Conservation (phyloP, 2,329 filamentous ascomycete species). For the Huntiella abstrusa region DNA sequence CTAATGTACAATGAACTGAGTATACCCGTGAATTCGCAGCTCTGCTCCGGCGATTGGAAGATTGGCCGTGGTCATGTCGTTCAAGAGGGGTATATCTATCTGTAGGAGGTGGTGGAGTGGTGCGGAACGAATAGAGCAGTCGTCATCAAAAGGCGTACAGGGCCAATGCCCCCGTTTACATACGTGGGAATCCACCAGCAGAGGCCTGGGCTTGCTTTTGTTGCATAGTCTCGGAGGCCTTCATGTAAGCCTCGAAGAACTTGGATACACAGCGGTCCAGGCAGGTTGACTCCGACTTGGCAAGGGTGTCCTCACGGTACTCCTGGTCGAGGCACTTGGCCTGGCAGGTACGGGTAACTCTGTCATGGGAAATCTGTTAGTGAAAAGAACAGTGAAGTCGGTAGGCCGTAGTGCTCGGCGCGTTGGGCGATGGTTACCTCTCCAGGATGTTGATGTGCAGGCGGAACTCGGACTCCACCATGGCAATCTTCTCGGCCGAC, state of each 20-base stretch:
- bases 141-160: too few relatives aligned
- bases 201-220: slow-evolving; percentile 50
- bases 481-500: slow-evolving; percentile 91
- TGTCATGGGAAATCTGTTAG: slow-evolving; percentile 18
- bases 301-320: slow-evolving; percentile 90
- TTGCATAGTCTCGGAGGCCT: slow-evolving; percentile 94
- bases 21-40: not conserved
- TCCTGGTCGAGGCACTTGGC: slow-evolving; percentile 83
- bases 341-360: slow-evolving; percentile 73
- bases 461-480: slow-evolving; percentile 92
- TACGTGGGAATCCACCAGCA: slow-evolving; percentile 7
- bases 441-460: slow-evolving; percentile 97
- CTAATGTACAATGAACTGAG: slow-evolving; percentile 11
- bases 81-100: too few relatives aligned
- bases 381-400: not conserved
- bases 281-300: slow-evolving; percentile 98
- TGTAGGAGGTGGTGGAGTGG: not conserved
- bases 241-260: slow-evolving; percentile 97
- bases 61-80: too few relatives aligned
- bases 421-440: slow-evolving; percentile 39
- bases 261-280: slow-evolving; percentile 93
- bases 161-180: slow-evolving; percentile 2
- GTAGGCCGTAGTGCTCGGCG: not conserved
- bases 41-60: too few relatives aligned
- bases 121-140: not conserved